Evolutionary conservation across 164 flowering plant genomes (phyloP).

Genomic region (Kalanchoe fedtschenkoi): DNA sequence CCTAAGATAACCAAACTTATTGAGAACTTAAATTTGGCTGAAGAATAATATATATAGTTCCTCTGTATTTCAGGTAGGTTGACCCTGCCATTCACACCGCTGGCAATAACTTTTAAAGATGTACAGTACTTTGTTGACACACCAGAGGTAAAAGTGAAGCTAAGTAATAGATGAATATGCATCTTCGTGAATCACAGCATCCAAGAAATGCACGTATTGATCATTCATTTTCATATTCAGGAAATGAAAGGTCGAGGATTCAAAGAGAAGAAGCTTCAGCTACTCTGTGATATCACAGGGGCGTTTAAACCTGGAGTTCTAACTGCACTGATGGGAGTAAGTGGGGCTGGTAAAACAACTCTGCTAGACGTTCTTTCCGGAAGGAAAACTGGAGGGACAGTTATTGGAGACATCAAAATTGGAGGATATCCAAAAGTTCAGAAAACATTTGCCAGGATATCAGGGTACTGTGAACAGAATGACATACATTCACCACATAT

Average conservation of each 20-base stretch:
- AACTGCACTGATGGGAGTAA: constrained; percentile 56
- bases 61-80: constrained; percentile 18
- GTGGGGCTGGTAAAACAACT: constrained; percentile 64
- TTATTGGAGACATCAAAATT: constrained; percentile 35
- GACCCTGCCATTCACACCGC: constrained; percentile 33
- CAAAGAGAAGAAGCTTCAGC: constrained; percentile 28
- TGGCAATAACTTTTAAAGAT: constrained; percentile 30
- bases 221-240: constrained; percentile 12
- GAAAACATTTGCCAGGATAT: constrained; percentile 43
- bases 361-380: constrained; percentile 54
- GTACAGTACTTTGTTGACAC: constrained; percentile 37
- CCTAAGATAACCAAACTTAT: neutral
- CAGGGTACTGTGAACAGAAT: constrained; percentile 47
- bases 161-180: neutral
- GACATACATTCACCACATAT: constrained; percentile 50
- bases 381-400: constrained; percentile 34
- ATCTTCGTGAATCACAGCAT: neutral
- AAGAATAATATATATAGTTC: neutral
- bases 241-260: constrained; percentile 31
- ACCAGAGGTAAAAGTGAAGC: constrained; percentile 23
- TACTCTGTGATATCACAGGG: constrained; percentile 39
- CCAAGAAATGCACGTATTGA: neutral
- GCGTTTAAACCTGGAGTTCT: constrained; percentile 47
- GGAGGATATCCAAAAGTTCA: constrained; percentile 48
- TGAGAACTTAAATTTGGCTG: neutral